phyloP scores from a whole-genome alignment of 1,284 basidiomycete species.

The Puccinia horiana region DNA sequence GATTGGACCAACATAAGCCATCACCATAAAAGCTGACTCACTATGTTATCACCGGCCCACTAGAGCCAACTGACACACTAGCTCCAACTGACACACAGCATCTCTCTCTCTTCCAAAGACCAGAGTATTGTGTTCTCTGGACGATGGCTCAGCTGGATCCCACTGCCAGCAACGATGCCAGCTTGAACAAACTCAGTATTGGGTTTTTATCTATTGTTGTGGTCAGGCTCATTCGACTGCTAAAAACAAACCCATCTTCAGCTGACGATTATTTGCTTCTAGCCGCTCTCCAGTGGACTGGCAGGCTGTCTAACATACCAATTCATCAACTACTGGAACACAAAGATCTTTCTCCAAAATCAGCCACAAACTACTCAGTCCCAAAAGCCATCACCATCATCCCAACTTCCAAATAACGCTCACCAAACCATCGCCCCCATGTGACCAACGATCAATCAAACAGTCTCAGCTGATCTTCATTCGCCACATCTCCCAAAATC shows the following conservation, averaged over 20 bases:
- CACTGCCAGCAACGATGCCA: not conserved
- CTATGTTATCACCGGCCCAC: too few relatives aligned
- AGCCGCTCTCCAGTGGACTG: slow-evolving; percentile 20
- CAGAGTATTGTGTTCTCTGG: not conserved
- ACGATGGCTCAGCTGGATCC: not conserved
- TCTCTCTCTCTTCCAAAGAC: too few relatives aligned
- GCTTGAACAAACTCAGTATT: slow-evolving; percentile 9
- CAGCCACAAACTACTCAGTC: slow-evolving; percentile 15
- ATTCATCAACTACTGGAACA: slow-evolving; percentile 35
- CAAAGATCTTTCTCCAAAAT: slow-evolving; percentile 4
- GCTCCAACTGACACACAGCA: too few relatives aligned
- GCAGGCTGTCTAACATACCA: slow-evolving; percentile 24
- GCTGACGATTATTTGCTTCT: not conserved
- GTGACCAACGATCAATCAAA: too few relatives aligned
- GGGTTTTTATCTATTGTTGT: slow-evolving; percentile 22
- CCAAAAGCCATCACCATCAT: not conserved
- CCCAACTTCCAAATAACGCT: too few relatives aligned
- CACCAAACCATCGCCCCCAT: too few relatives aligned
- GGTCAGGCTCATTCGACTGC: not conserved
- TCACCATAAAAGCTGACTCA: too few relatives aligned
- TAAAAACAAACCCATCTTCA: not conserved
- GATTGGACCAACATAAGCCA: too few relatives aligned
- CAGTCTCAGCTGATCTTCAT: too few relatives aligned
- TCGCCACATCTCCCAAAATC: too few relatives aligned
- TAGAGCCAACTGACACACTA: too few relatives aligned